phyloP scores from a whole-genome alignment of 23 red algal species.

The Gracilaria domingensis region DNA sequence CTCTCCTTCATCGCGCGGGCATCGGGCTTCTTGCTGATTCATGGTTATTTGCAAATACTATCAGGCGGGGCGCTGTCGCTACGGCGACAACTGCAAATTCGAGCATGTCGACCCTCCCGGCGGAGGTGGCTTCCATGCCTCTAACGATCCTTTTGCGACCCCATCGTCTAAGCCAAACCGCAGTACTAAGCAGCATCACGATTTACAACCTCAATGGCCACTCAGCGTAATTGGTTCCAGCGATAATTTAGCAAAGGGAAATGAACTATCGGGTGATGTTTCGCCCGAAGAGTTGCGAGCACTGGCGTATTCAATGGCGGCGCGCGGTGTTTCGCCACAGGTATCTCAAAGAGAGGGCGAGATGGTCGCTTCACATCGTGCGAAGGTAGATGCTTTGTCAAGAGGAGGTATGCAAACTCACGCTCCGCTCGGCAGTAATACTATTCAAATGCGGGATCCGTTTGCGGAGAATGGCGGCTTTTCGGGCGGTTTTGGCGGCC shows the following conservation, averaged over 20 bases:
- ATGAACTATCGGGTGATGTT: slow-evolving; percentile 47
- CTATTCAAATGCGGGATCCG: slow-evolving; percentile 47
- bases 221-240: slow-evolving; percentile 47
- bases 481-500: neutral
- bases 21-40: neutral
- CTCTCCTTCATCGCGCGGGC: neutral
- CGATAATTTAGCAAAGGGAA: slow-evolving; percentile 32
- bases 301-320: slow-evolving; percentile 54
- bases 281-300: slow-evolving; percentile 74
- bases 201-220: slow-evolving; percentile 49
- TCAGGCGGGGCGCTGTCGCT: slow-evolving; percentile 58
- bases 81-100: slow-evolving; percentile 66
- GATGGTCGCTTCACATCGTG: slow-evolving; percentile 57
- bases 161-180: slow-evolving; percentile 31
- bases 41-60: slow-evolving; percentile 77
- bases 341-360: slow-evolving; percentile 38
- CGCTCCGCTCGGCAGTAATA: slow-evolving; percentile 10
- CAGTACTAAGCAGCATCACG: neutral
- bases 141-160: slow-evolving; percentile 36
- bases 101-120: slow-evolving; percentile 64
- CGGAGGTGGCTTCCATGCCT: neutral
- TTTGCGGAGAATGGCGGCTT: slow-evolving; percentile 33
- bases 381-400: slow-evolving; percentile 39
- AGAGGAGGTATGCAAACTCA: slow-evolving; percentile 45
- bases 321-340: slow-evolving; percentile 43